Evolutionary conservation across 306 rosid species (phyloP), one percentile per base, ranked within the genome.

Genomic region (Vigna hirtella): DNA sequence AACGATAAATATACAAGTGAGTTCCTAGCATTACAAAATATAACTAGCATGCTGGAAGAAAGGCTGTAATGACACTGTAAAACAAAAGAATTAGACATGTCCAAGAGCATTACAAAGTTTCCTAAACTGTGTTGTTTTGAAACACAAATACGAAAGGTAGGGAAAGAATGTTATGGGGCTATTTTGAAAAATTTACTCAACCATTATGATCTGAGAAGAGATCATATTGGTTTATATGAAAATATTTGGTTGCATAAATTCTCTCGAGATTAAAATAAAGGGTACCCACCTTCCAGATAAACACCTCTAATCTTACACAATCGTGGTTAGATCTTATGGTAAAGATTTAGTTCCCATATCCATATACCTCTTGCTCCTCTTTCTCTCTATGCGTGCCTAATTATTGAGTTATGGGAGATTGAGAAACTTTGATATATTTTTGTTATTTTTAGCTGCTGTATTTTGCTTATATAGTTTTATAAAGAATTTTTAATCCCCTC

Each of bases 1-100:
- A 79, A 42, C n/a, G 32, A 30, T 64, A 84, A 86, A 52, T 61
- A 26, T 24, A 68, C 71, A 70, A 58, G 49, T 49, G 15, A 55
- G 51, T 38, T 42, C 47, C 45, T 40, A 40, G 45, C 45, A 40
- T 40, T 9, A 40, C 12, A 8, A 9, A 42, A 4, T 42, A 9
- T 42, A 9, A 42, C 47, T 9, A 42, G 47, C 53, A 81, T 70
- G 43, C 55, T 50, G 32, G 43, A 75, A 62, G 63, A 52, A 43
- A 72, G 66, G 74, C 40, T 48, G 32, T 40, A 22, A 63, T 16
- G 49, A 32, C 57, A 66, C 34, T 32, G 65, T 77, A 34, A 61
- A 42, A 62, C 9, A 65, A 49, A 48, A 2, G 56, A 16, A 76
- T 38, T 47, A 52, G 66, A 70, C 17, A 70, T 10, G 63, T 59